Conservation (phyloP, 306 rosid genomes). For the Hylodesmum podocarpum region DNA sequence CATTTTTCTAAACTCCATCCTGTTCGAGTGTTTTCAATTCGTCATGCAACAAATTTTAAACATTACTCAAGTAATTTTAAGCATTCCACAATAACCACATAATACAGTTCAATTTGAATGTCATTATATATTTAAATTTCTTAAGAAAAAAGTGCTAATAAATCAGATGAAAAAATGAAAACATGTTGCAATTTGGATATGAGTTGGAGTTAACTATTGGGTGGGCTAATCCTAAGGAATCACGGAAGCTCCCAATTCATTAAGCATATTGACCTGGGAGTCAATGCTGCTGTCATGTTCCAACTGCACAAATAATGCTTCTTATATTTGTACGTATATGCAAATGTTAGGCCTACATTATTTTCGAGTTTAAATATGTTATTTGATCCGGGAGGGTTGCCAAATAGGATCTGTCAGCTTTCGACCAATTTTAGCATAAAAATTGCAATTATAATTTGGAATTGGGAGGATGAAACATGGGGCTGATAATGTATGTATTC, state of each 20-base stretch:
- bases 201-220: neutral
- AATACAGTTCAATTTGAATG: neutral
- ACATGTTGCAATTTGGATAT: neutral
- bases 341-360: neutral
- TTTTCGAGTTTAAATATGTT: constrained; percentile 4
- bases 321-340: neutral
- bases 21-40: no score
- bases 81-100: no score
- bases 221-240: neutral
- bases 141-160: no score
- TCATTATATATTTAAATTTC: neutral
- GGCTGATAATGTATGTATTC: neutral
- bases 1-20: no score
- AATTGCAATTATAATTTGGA: neutral
- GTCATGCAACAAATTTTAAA: no score
- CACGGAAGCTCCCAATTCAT: neutral
- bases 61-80: no score
- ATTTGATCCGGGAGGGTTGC: neutral
- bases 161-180: neutral
- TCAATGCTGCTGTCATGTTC: neutral
- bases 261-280: neutral
- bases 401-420: neutral
- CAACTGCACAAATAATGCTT: neutral
- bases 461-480: neutral
- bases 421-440: neutral